Base-by-base conservation (phyloP, 768 basidiomycete species). In the Mycena leptocephala region DNA sequence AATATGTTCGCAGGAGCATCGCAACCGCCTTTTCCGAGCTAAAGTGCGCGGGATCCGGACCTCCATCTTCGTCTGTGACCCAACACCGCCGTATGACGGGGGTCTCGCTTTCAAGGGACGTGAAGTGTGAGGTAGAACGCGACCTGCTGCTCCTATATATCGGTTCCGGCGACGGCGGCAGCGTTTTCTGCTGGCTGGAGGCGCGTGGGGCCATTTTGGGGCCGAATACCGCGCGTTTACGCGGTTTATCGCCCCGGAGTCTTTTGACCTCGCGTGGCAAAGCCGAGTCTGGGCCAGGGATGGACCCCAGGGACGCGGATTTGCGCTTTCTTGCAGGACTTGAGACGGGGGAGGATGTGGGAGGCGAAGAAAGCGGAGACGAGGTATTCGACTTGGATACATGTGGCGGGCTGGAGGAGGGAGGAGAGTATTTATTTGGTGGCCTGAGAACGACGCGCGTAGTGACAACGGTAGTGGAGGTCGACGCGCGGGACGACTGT, bases 1-100 rank as follows among this genome's bases (percentile, higher is more conserved):
- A 93, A 79, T 96, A 96, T 0, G 90, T 88, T 79, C 91, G 93
- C 83, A 93, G 90, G 2, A 95, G 86, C 41, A 85, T 82, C 77
- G 85, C 87, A 14, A 96, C 93, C 9, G 94, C 93, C 24, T 83
- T 83, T 80, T 93, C 94, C 16, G 92, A 94, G 82, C 92, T 94
- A 59, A 92, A 82, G 79, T 93, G 90, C 1, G 80, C 85, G 0
- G 85, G 81, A 7, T 91, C 92, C 1, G 91, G 90, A 26, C 83
- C 83, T 1, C 92, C 93, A 66, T 90, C 87, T 56, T 92, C 90
- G 26, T 86, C 81, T 41, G 85, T 84, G 11, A 87, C 87, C 91
- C 94, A 94, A 55, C 85, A 85, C 22, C 90, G 86, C 30, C 85
- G 84, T 22, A 83, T 81, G 62, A 86, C 79, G 16, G 87, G 87